Evolutionary conservation across 495 filamentous ascomycete species (phyloP).

Genomic region (Penicillium coprophilum): DNA sequence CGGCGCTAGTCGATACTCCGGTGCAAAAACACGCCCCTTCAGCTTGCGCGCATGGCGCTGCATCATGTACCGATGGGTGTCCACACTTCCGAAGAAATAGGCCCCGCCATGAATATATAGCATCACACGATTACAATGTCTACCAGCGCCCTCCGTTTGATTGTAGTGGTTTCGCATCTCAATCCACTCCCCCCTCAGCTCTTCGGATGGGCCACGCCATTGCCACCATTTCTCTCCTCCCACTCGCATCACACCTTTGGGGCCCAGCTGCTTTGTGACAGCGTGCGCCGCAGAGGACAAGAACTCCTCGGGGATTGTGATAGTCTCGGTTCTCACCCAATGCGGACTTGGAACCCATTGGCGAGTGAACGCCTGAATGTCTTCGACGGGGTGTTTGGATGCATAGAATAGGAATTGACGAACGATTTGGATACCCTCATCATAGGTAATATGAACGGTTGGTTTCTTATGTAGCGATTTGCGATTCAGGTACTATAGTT

Average conservation of each 20-base stretch:
- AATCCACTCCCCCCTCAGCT: slow-evolving; percentile 85
- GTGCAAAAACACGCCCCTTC: slow-evolving; percentile 83
- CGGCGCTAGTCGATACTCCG: slow-evolving; percentile 82
- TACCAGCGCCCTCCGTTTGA: slow-evolving; percentile 59
- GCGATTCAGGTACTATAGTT: slow-evolving; percentile 74
- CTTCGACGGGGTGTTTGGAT: slow-evolving; percentile 86
- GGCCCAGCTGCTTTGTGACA: slow-evolving; percentile 70
- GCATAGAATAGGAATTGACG: slow-evolving; percentile 79
- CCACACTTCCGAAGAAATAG: slow-evolving; percentile 86
- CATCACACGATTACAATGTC: slow-evolving; percentile 71
- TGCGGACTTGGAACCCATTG: slow-evolving; percentile 88
- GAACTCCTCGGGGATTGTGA: slow-evolving; percentile 63
- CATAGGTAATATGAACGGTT: slow-evolving; percentile 84
- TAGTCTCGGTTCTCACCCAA: slow-evolving; percentile 79
- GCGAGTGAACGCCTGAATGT: slow-evolving; percentile 82
- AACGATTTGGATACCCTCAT: slow-evolving; percentile 87
- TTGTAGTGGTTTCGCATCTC: slow-evolving; percentile 86
- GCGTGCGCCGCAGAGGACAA: slow-evolving; percentile 60
- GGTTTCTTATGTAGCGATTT: slow-evolving; percentile 73
- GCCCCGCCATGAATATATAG: slow-evolving; percentile 88
- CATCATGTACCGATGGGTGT: slow-evolving; percentile 94
- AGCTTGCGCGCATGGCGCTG: slow-evolving; percentile 93
- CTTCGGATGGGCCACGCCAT: slow-evolving; percentile 67
- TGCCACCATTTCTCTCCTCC: slow-evolving; percentile 93
- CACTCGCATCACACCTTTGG: slow-evolving; percentile 66